phyloP scores from a whole-genome alignment of 805 yeast genomes.

The Pichia phayaonensis region DNA sequence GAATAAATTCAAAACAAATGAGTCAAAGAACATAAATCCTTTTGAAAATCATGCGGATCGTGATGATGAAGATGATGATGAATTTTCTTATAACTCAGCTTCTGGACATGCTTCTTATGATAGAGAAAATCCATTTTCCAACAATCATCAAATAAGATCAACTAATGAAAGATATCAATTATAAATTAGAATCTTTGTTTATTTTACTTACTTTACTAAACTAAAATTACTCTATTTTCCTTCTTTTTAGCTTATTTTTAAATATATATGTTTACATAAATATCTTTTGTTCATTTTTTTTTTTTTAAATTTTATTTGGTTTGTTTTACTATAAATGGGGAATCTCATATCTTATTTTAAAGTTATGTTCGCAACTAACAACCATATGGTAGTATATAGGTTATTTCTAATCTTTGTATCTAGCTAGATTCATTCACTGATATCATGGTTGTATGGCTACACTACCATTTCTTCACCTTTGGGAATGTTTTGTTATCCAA shows the following conservation, averaged over 20 bases:
- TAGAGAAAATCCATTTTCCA: conserved; percentile 3
- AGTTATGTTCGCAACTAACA: no score
- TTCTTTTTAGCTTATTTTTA: neutral
- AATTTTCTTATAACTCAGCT: neutral
- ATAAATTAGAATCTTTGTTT: neutral
- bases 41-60: conserved; percentile 1
- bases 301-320: neutral
- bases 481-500: no score
- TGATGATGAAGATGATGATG: conserved; percentile 2
- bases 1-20: neutral
- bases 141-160: neutral
- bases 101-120: neutral
- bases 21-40: conserved; percentile 5
- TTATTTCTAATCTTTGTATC: no score
- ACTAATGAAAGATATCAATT: no score
- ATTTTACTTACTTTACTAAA: neutral
- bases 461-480: no score
- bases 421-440: no score
- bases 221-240: neutral
- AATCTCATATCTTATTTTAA: no score
- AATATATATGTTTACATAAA: neutral
- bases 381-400: no score
- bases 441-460: no score
- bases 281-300: neutral
- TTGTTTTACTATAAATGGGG: no score